These are phyloP conservation scores for Panicum miliaceum DNA, from an alignment of 176 grass and related monocot genomes.

Conservation along the genomic window DNA sequence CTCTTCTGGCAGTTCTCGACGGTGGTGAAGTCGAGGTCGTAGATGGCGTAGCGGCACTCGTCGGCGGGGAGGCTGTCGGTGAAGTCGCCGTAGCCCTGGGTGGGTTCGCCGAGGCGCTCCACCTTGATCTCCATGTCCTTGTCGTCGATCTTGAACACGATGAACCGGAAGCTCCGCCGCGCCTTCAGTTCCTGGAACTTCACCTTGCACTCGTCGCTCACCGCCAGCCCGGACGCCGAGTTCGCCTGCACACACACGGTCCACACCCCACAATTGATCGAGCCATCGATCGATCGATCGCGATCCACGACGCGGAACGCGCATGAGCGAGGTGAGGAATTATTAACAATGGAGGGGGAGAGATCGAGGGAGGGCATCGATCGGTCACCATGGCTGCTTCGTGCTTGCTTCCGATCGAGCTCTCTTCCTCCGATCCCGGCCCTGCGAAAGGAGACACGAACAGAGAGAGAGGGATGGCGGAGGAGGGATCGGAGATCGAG, in stretches of 20 bases:
- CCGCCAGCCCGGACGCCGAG: conserved; percentile 66
- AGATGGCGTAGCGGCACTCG: conserved; percentile 85
- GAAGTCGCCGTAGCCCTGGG: conserved; percentile 71
- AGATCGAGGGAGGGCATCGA: too few relatives aligned
- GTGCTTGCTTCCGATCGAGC: background rate
- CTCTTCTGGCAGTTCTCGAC: conserved; percentile 96
- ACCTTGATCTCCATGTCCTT: conserved; percentile 75
- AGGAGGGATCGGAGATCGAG: background rate
- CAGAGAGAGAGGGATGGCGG: background rate
- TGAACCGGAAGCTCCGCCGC: conserved; percentile 67
- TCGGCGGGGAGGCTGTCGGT: conserved; percentile 63
- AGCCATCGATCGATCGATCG: background rate
- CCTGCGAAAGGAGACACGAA: background rate
- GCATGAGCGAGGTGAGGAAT: background rate
- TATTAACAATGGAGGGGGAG: background rate
- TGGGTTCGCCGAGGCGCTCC: conserved; percentile 63
- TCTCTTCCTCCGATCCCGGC: background rate
- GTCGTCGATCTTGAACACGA: conserved; percentile 75
- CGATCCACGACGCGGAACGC: background rate
- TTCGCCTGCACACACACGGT: conserved; percentile 49
- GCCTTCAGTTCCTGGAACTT: conserved; percentile 74
- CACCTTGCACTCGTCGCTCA: conserved; percentile 76
- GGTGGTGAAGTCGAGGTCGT: conserved; percentile 82
- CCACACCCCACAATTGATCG: background rate
- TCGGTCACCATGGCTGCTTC: background rate